Evolutionary conservation across 1,139 yeast genomes (phyloP), one percentile per base, ranked within the genome.

Genomic region (Debaryomycetaceae sp.): DNA sequence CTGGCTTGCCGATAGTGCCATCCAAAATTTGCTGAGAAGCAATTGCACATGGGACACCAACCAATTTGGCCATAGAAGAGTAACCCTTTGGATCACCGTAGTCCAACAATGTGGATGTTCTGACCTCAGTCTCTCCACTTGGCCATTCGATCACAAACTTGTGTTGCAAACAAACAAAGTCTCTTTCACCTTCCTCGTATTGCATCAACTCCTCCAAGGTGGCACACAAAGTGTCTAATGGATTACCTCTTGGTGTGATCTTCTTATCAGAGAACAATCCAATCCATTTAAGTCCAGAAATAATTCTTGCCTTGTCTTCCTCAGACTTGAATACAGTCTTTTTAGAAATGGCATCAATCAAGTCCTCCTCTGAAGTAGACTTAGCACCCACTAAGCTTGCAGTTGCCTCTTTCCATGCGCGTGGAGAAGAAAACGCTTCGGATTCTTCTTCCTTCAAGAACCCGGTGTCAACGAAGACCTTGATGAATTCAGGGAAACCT

Each of bases 21-120:
- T 86, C 80, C 60, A 93, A 79, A 54, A 93, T 87, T 70, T 87
- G 87, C 73, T 83, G 83, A 51, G 86, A 78, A 37, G 98, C 99
- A 66, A 93, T 96, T 48, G 97, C 97, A 72, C 97, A 93, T 55
- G 99, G 99, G 55, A 90, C 95, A 75, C 99, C 99, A 48, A 93
- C 99, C 56, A 89, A 80, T 67, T 93, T 91, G 56, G 99, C 99
- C 99, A 93, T 93, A 42, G 98, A 91, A 39, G 97, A 87, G 81
- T 91, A 93, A 47, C 98, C 97, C 49, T 87, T 81, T 59, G 89
- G 89, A 58, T 80, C 83, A 75, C 99, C 99, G 69, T 87, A 89
- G 70, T 90, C 97, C 42, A 90, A 93, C 66, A 93, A 78, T 52
- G 99, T 93, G 27, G 98, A 87, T 48, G 98, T 91, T 78, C 98